These are phyloP conservation scores for Monocercomonoides exilis DNA, from an alignment of 78 protist species.

Conservation along the genomic window DNA sequence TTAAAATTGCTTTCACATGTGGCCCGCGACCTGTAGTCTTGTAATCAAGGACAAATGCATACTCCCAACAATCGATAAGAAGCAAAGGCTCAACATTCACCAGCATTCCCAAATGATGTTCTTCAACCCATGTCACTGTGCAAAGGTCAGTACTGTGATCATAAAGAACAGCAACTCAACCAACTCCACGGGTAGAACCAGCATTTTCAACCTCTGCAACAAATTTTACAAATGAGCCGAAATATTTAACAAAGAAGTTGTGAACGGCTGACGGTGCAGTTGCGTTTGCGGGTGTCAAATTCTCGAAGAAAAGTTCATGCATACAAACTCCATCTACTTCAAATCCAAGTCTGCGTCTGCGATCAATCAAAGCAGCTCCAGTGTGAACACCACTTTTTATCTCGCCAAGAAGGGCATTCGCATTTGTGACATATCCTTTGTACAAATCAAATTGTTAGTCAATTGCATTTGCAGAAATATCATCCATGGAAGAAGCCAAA, in stretches of 20 bases:
- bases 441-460: background rate
- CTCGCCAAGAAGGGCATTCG: conserved; percentile 3
- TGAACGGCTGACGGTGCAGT: background rate
- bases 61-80: conserved; percentile 24
- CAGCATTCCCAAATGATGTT: conserved; percentile 7
- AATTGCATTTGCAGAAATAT: background rate
- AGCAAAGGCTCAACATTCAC: background rate
- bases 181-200: conserved; percentile 19
- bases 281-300: background rate
- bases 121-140: background rate
- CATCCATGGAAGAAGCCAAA: background rate
- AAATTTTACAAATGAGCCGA: conserved; percentile 15
- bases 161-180: background rate
- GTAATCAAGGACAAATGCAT: conserved; percentile 12
- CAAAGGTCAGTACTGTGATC: background rate
- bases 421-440: conserved; percentile 22
- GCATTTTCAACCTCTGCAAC: background rate
- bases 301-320: conserved; percentile 20
- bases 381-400: background rate
- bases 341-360: background rate
- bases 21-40: background rate
- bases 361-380: background rate
- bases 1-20: background rate
- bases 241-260: background rate
- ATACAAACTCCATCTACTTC: conserved; percentile 16